A percentile compares a stretch with the other conserved stretches of the same genome.
These are phyloP conservation scores for Arthrobotrys conoides DNA, from an alignment of 2,329 filamentous ascomycete genomes.

Conservation along the genomic window DNA sequence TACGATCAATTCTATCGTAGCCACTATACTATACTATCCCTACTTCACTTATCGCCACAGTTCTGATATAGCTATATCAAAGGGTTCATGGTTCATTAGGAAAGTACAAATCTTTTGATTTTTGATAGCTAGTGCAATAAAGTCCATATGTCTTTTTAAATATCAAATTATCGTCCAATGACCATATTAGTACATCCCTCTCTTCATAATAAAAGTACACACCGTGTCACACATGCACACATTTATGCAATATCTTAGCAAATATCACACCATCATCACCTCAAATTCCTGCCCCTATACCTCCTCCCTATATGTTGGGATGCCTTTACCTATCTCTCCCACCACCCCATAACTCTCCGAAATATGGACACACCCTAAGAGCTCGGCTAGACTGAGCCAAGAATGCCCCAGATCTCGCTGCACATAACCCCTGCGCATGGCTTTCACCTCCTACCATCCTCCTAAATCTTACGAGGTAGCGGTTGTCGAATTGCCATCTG, in stretches of 20 bases:
- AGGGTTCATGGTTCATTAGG: neutral
- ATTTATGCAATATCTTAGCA: constrained; percentile 16
- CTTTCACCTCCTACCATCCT: constrained; percentile 48
- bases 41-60: neutral
- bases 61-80: constrained; percentile 12
- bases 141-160: neutral
- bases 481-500: constrained; percentile 19
- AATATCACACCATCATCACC: constrained; percentile 30
- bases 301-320: neutral
- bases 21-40: too few relatives aligned
- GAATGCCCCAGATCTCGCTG: constrained; percentile 23
- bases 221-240: constrained; percentile 1
- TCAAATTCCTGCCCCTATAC: constrained; percentile 20
- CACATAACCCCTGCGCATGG: constrained; percentile 19
- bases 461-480: constrained; percentile 38
- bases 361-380: neutral
- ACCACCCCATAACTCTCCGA: constrained; percentile 29
- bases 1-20: neutral
- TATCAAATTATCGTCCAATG: constrained; percentile 15
- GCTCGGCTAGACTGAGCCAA: constrained; percentile 13
- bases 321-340: constrained; percentile 31
- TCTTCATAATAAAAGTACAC: constrained; percentile 46
- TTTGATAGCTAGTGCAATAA: neutral
- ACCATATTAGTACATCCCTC: constrained; percentile 2
- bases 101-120: constrained; percentile 12